Evolutionary conservation across 176 grass and related monocot genomes (phyloP).

Genomic region (Carex pumila): DNA sequence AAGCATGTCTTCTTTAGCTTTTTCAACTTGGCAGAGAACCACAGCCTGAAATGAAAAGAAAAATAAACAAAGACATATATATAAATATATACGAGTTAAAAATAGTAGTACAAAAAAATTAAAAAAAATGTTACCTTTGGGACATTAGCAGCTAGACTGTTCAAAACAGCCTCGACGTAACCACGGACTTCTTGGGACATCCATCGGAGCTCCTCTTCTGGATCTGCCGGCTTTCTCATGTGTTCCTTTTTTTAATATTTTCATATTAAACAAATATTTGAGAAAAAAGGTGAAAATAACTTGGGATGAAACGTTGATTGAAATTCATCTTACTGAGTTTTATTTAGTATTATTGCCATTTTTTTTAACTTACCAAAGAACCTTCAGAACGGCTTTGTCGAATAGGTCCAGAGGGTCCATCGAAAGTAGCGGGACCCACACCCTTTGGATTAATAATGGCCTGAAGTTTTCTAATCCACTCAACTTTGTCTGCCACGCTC

Average conservation of each 20-base stretch:
- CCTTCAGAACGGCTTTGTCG: slow-evolving; percentile 79
- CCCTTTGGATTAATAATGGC: slow-evolving; percentile 77
- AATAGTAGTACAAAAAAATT: too few species aligned
- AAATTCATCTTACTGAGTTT: not conserved
- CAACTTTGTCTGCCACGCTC: slow-evolving; percentile 75
- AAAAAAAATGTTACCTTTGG: slow-evolving; percentile 50
- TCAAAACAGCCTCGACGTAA: slow-evolving; percentile 92
- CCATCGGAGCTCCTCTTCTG: slow-evolving; percentile 96
- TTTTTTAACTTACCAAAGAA: slow-evolving; percentile 53
- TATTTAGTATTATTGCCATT: not conserved
- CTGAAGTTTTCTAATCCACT: slow-evolving; percentile 85
- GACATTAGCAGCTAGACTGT: slow-evolving; percentile 92
- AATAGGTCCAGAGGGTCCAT: slow-evolving; percentile 51
- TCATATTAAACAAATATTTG: not conserved
- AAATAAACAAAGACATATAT: slow-evolving; percentile 3
- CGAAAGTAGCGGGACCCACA: slow-evolving; percentile 48
- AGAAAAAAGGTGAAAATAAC: not conserved
- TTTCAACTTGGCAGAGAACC: slow-evolving; percentile 96
- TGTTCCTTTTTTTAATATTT: slow-evolving; percentile 6
- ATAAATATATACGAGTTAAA: not conserved
- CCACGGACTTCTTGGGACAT: slow-evolving; percentile 98
- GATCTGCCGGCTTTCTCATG: slow-evolving; percentile 80
- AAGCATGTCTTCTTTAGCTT: slow-evolving; percentile 96
- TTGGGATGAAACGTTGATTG: too few species aligned
- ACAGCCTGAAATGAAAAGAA: slow-evolving; percentile 61